phyloP scores from a whole-genome alignment of 805 yeast species.

The Yarrowia osloensis region DNA sequence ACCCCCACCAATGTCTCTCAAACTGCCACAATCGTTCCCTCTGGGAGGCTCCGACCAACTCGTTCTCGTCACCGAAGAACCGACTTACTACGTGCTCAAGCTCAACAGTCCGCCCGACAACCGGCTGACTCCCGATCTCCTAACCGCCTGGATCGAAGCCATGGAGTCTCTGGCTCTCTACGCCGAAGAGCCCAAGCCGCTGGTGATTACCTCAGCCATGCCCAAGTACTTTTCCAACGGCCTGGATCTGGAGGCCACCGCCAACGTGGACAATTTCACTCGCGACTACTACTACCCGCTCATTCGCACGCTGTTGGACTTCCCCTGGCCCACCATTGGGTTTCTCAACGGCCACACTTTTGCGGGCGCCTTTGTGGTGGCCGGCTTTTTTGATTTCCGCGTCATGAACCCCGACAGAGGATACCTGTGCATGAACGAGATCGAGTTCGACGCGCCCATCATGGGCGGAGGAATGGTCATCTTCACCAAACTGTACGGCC shows the following conservation, averaged over 20 bases:
- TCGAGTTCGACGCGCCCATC: slow-evolving; percentile 45
- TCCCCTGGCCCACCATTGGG: slow-evolving; percentile 47
- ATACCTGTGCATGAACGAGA: slow-evolving; percentile 46
- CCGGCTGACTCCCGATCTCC: slow-evolving; percentile 42
- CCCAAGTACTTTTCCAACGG: slow-evolving; percentile 47
- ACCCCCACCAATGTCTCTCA: not conserved
- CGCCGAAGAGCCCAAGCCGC: slow-evolving; percentile 39
- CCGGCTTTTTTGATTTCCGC: slow-evolving; percentile 45
- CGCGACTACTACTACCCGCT: slow-evolving; percentile 40
- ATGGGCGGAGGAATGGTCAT: slow-evolving; percentile 44
- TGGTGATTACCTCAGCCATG: slow-evolving; percentile 43
- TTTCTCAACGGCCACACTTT: slow-evolving; percentile 47
- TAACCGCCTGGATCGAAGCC: slow-evolving; percentile 42
- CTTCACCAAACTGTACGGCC: slow-evolving; percentile 41
- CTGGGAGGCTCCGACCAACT: not conserved
- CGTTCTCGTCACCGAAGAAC: not conserved
- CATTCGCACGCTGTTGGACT: slow-evolving; percentile 42
- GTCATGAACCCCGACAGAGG: slow-evolving; percentile 46
- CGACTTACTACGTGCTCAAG: slow-evolving; percentile 41
- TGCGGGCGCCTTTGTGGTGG: slow-evolving; percentile 47
- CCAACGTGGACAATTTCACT: slow-evolving; percentile 42
- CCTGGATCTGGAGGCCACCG: slow-evolving; percentile 43
- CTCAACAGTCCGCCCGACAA: slow-evolving; percentile 44
- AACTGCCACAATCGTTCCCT: slow-evolving; percentile 1
- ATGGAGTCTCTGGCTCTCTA: slow-evolving; percentile 40